Evolutionary conservation across 1,139 yeast species (phyloP).

Genomic region (Sugiyamaella paludigena): DNA sequence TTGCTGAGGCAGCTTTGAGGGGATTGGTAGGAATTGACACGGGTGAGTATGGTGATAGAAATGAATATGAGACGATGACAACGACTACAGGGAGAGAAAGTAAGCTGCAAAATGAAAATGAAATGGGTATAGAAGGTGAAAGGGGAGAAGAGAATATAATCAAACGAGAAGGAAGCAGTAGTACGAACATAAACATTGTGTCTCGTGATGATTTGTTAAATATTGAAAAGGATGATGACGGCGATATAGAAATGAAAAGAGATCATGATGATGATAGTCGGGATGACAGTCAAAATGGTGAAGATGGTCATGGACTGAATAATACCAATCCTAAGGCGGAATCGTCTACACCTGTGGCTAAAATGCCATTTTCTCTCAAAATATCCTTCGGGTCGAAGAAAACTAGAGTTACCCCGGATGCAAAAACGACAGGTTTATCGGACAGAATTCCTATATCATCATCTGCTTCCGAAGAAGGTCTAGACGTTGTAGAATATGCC

Average conservation of each 20-base stretch:
- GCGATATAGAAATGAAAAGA: background rate
- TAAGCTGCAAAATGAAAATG: conserved; percentile 12
- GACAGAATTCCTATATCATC: too few species aligned
- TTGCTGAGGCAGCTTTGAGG: conserved; percentile 76
- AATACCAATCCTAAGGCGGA: background rate
- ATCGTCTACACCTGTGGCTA: background rate
- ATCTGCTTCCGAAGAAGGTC: too few species aligned
- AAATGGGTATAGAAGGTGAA: conserved; percentile 13
- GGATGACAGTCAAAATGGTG: background rate
- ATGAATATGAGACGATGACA: conserved; percentile 14
- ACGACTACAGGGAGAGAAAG: background rate
- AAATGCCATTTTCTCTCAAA: conserved; percentile 20
- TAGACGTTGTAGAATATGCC: conserved; percentile 14
- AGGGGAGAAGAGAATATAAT: background rate
- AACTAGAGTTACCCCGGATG: conserved; percentile 2
- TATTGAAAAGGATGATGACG: background rate
- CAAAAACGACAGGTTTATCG: too few species aligned
- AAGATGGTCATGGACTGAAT: background rate
- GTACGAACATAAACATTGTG: too few species aligned
- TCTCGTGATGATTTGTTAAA: background rate
- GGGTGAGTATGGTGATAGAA: conserved; percentile 25
- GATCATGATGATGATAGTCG: background rate
- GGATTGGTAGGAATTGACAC: conserved; percentile 25
- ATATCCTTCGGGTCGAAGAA: conserved; percentile 24
- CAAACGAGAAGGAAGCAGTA: background rate